Base-by-base conservation (phyloP, 192 early-diverging fungal genomes). In the Obelidium mucronatum region DNA sequence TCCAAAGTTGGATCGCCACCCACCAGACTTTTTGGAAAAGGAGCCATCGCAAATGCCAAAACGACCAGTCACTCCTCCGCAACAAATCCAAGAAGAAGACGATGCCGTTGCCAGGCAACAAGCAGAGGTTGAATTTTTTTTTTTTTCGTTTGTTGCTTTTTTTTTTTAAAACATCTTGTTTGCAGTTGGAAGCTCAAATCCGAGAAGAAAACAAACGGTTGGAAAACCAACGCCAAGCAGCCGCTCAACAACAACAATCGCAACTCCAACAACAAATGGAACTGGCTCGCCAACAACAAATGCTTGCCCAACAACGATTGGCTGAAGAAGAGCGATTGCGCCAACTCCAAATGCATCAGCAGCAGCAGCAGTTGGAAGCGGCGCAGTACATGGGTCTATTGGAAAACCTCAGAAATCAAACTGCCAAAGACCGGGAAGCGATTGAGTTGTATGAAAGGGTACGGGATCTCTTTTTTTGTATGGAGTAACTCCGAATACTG, bases 21-120 rank as follows among this genome's bases (percentile, higher is more conserved):
- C 96, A 69, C 93, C 95, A 64, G 91, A 92, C 73, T 91, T 98
- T 59, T 84, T 96, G 34, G 94, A 91, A 11, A 82, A 89, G 54
- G 87, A 83, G 36, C 91, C 94, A 6, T 85, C 89, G 22, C 75
- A 91, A 1, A 90, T 91, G 83, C 69, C 86, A 77, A 64, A 78
- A 58, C 33, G 79, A 1, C 59, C 82, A 39, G 56, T 54, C 4
- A 79, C 81, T 36, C 82, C 86, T 19, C 84, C 86, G 11, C 82
- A 84, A 3, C 83, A 85, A 52, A 83, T 87, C 5, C 60, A 65
- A 52, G 89, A 88, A 6, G 93, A 94, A 67, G 78, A 86, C 34
- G 91, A 90, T 77, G 86, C 87, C 1, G 81, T 76, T 36, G 76
- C 67, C 17, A 70, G 91, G 70, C 85, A 76, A 51, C 85, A 79